phyloP scores from a whole-genome alignment of 139 green algal genomes.

The Tetratostichococcus sp. region DNA sequence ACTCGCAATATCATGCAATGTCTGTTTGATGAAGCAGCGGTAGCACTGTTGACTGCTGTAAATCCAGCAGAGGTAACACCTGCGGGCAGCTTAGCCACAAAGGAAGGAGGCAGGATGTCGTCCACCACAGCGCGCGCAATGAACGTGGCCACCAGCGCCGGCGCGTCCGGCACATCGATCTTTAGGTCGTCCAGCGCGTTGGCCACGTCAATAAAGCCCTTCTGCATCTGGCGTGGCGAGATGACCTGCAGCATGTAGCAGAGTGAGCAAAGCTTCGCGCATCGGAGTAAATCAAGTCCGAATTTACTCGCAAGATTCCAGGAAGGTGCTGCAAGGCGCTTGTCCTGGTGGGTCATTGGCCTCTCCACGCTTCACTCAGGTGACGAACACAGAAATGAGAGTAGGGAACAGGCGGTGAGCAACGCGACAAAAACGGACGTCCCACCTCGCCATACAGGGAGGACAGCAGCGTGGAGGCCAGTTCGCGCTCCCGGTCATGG shows the following conservation, averaged over 20 bases:
- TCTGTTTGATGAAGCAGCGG: too few relatives aligned
- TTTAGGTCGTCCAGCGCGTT: slow-evolving; percentile 68
- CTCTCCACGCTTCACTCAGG: too few relatives aligned
- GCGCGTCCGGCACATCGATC: slow-evolving; percentile 78
- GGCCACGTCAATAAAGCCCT: slow-evolving; percentile 61
- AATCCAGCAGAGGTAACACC: too few relatives aligned
- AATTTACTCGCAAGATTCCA: too few relatives aligned
- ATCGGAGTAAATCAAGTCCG: too few relatives aligned
- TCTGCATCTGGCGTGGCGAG: slow-evolving; percentile 46
- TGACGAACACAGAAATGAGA: too few relatives aligned
- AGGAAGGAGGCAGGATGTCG: slow-evolving; percentile 73
- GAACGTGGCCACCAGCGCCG: slow-evolving; percentile 65
- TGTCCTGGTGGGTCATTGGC: too few relatives aligned
- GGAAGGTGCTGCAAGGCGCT: too few relatives aligned
- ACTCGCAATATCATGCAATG: too few relatives aligned
- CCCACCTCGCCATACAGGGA: slow-evolving; percentile 79
- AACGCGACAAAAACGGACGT: slow-evolving; percentile 12
- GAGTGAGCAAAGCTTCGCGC: too few relatives aligned
- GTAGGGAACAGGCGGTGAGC: too few relatives aligned
- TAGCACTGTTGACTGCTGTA: too few relatives aligned
- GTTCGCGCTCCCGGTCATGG: slow-evolving; percentile 88
- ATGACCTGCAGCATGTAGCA: slow-evolving; percentile 41
- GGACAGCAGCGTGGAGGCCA: slow-evolving; percentile 76
- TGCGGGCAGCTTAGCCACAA: slow-evolving; percentile 33
- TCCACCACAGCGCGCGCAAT: slow-evolving; percentile 78